phyloP scores from a whole-genome alignment of 2,329 filamentous ascomycete genomes.

The Aspergillus spinulosporus region DNA sequence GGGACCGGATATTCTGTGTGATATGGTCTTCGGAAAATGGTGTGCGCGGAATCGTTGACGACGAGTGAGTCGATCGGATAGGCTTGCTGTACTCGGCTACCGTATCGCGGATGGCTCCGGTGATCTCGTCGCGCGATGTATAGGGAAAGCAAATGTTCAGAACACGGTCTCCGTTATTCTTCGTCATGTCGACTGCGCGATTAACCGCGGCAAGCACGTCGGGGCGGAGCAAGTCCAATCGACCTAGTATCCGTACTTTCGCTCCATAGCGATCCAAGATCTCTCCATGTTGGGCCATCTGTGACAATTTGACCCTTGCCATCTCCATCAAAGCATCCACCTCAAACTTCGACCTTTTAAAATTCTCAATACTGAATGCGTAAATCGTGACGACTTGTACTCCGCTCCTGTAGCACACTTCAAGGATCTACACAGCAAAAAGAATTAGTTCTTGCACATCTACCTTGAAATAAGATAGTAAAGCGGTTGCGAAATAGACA shows the following conservation, averaged over 20 bases:
- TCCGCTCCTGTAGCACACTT: slow-evolving; percentile 96
- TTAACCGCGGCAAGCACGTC: slow-evolving; percentile 90
- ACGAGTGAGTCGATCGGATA: slow-evolving; percentile 48
- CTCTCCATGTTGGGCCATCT: slow-evolving; percentile 89
- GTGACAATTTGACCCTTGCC: slow-evolving; percentile 90
- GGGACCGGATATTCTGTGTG: slow-evolving; percentile 76
- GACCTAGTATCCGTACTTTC: slow-evolving; percentile 78
- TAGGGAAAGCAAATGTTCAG: slow-evolving; percentile 98
- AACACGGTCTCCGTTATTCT: slow-evolving; percentile 74
- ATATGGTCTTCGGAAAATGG: slow-evolving; percentile 88
- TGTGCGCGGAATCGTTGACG: slow-evolving; percentile 48
- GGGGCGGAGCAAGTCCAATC: slow-evolving; percentile 76
- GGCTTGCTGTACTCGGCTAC: slow-evolving; percentile 83
- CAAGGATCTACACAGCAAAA: slow-evolving; percentile 66
- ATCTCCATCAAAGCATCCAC: slow-evolving; percentile 97
- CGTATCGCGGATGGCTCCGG: slow-evolving; percentile 80
- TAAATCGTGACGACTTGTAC: slow-evolving; percentile 97
- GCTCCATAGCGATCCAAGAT: slow-evolving; percentile 91
- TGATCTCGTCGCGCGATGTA: slow-evolving; percentile 93
- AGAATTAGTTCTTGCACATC: slow-evolving; percentile 5
- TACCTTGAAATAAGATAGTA: not conserved
- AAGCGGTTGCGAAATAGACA: not conserved
- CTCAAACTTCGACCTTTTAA: slow-evolving; percentile 93
- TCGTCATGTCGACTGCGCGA: slow-evolving; percentile 80
- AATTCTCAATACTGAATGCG: slow-evolving; percentile 98